Percentiles rank a stretch among this genome's conserved stretches.
These are phyloP conservation scores for Termitomyces sp. DNA, from an alignment of 768 basidiomycete genomes.

Conservation along the genomic window DNA sequence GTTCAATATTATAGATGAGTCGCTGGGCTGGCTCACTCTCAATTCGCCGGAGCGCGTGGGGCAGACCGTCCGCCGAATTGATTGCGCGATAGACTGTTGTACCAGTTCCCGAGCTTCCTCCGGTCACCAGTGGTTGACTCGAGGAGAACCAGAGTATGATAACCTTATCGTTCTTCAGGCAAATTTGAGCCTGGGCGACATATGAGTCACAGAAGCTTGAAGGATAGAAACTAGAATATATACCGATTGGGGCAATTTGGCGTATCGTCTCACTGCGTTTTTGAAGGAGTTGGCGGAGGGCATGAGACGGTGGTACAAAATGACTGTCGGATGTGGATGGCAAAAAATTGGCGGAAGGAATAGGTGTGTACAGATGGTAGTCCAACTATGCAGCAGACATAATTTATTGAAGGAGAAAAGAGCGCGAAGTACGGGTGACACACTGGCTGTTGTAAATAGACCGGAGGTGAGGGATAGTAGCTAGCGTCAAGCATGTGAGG, in stretches of 20 bases:
- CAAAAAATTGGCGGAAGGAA: constrained; percentile 47
- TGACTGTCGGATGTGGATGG: constrained; percentile 44
- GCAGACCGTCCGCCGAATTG: constrained; percentile 66
- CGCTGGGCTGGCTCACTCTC: constrained; percentile 57
- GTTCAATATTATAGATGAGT: constrained; percentile 6
- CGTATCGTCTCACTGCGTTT: constrained; percentile 65
- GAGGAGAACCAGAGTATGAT: constrained; percentile 81
- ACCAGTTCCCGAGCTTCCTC: constrained; percentile 80
- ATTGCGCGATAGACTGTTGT: constrained; percentile 81
- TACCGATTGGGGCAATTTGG: constrained; percentile 34
- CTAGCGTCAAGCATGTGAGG: constrained; percentile 26
- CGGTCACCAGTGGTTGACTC: constrained; percentile 54
- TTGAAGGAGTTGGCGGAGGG: constrained; percentile 39
- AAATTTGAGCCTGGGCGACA: constrained; percentile 44
- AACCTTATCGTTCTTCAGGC: constrained; percentile 86
- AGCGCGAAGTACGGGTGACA: constrained; percentile 11
- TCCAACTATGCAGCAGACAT: constrained; percentile 55
- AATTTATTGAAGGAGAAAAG: neutral
- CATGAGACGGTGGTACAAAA: constrained; percentile 55
- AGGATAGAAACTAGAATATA: neutral
- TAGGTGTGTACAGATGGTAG: constrained; percentile 86
- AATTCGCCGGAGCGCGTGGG: constrained; percentile 76
- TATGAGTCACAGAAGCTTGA: constrained; percentile 20
- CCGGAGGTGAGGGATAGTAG: constrained; percentile 37
- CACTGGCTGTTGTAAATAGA: constrained; percentile 70